Base-by-base conservation (phyloP, 2,329 filamentous ascomycete genomes). In the Aspergillus fischeri region DNA sequence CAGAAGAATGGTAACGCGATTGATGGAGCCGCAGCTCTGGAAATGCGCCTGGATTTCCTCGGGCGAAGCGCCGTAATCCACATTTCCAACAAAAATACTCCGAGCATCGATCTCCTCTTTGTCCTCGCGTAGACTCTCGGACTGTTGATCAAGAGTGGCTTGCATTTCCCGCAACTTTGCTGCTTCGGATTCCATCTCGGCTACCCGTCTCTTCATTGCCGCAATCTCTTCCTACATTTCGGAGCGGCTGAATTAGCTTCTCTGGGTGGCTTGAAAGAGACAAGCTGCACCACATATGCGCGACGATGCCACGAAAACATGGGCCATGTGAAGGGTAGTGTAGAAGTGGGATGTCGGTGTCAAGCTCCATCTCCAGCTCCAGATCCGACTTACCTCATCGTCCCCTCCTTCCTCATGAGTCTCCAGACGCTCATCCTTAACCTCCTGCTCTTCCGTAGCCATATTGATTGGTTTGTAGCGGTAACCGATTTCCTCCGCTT, bases 31-130 rank as follows among this genome's bases (percentile, higher is more conserved):
- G 69, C 92, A 96, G 80, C 88, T 95, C 81, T 96, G 92, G 79
- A 99, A 99, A 73, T 99, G 94, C 58, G 92, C 91, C 80, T 99
- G 94, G 58, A 99, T 94, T 80, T 99, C 94, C 78, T 99, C 94
- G 2, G 94, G 94, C 28, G 92, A 95, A 24, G 93, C 92, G 61
- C 91, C 92, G 76, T 99, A 99, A 77, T 99, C 94, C 64, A 99
- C 94, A 68, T 99, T 99, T 65, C 94, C 94, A 48, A 99, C 94
- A 74, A 99, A 99, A 76, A 99, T 92, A 78, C 92, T 97, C 69
- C 94, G 88, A 65, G 88, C 88, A 77, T 99, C 94, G 58, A 99
- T 87, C 65, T 97, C 95, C 74, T 97, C 92, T 77, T 95, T 96
- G 79, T 92, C 92, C 73, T 97, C 94, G 64, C 89, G 86, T 60